phyloP scores from a whole-genome alignment of 2,329 filamentous ascomycete species.

The Parasarocladium wereldwijsianum region DNA sequence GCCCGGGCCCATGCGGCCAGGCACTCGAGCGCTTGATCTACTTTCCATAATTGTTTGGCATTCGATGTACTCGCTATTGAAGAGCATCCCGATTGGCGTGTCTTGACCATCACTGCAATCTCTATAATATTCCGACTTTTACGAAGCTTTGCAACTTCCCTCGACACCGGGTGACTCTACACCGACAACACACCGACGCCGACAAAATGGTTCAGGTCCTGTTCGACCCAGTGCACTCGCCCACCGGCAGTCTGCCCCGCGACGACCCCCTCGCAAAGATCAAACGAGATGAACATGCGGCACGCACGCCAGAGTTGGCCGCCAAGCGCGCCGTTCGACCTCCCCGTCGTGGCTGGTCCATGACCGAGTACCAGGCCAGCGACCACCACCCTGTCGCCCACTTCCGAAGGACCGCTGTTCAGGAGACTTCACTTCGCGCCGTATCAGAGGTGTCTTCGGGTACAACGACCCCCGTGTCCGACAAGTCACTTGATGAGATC shows the following conservation, averaged over 20 bases:
- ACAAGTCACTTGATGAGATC: conserved; percentile 5
- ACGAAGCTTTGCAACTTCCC: too few relatives aligned
- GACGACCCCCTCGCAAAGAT: conserved; percentile 6
- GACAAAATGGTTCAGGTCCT: conserved; percentile 19
- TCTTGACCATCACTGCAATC: too few relatives aligned
- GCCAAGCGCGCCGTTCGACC: conserved; percentile 21
- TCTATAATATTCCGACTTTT: too few relatives aligned
- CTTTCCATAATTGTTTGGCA: too few relatives aligned
- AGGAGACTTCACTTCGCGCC: conserved; percentile 9
- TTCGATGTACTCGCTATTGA: too few relatives aligned
- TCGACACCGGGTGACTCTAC: too few relatives aligned
- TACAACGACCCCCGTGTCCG: conserved; percentile 1
- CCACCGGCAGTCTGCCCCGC: conserved; percentile 7
- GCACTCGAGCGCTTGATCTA: too few relatives aligned
- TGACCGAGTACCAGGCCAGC: conserved; percentile 25
- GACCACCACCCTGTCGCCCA: too few relatives aligned
- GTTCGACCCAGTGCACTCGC: conserved; percentile 9
- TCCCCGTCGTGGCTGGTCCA: conserved; percentile 30
- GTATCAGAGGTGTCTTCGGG: conserved; percentile 18
- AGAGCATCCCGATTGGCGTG: too few relatives aligned
- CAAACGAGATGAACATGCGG: conserved; percentile 25
- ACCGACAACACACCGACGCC: too few relatives aligned
- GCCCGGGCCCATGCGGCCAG: too few relatives aligned
- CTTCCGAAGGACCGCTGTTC: background rate
- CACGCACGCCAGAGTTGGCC: conserved; percentile 22